Evolutionary conservation across 1,284 basidiomycete species (phyloP).

Genomic region (Sanghuangporus weigelae): DNA sequence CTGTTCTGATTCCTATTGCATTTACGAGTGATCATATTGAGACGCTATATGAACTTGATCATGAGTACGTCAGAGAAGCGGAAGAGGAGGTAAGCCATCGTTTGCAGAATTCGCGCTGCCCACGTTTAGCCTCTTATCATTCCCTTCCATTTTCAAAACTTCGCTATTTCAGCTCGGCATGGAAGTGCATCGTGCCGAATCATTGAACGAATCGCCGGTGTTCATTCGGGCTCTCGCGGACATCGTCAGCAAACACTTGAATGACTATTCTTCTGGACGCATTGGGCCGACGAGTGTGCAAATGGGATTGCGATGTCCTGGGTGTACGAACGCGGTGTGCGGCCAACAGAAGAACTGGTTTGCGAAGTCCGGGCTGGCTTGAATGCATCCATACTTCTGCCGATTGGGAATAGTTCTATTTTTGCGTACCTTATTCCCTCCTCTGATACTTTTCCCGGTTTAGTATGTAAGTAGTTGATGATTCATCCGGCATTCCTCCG

Average conservation of each 20-base stretch:
- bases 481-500: neutral
- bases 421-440: neutral
- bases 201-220: slow-evolving; percentile 96
- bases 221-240: slow-evolving; percentile 97
- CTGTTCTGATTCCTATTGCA: slow-evolving; percentile 92
- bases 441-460: neutral
- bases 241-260: slow-evolving; percentile 81
- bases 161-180: slow-evolving; percentile 70
- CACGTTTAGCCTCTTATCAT: neutral
- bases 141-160: slow-evolving; percentile 11
- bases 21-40: slow-evolving; percentile 99
- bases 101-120: neutral
- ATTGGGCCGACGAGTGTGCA: slow-evolving; percentile 70
- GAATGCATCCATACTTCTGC: neutral
- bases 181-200: slow-evolving; percentile 86
- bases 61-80: slow-evolving; percentile 91
- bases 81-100: slow-evolving; percentile 71
- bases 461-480: neutral
- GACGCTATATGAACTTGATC: slow-evolving; percentile 94
- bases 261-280: slow-evolving; percentile 49
- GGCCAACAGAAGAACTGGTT: slow-evolving; percentile 89
- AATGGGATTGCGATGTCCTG: slow-evolving; percentile 86
- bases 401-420: neutral
- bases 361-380: slow-evolving; percentile 42
- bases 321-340: slow-evolving; percentile 88